Conservation (phyloP, 2,329 filamentous ascomycete genomes). For the Colletotrichum sp. region DNA sequence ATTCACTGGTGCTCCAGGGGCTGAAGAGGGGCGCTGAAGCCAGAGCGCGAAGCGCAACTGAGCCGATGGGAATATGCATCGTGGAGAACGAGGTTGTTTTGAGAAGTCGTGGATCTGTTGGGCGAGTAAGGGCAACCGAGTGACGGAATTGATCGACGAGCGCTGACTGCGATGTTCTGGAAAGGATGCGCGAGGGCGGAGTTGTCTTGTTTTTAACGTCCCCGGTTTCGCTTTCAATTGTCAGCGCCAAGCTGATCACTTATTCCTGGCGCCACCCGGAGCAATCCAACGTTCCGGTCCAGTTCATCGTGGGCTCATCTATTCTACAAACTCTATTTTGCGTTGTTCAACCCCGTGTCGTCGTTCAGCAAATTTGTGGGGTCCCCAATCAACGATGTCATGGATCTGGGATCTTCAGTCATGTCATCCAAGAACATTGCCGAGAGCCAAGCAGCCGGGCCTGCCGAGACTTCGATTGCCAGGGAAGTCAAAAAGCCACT, state of each 20-base stretch:
- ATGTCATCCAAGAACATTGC: neutral
- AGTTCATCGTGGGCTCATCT: neutral
- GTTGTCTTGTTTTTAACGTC: neutral
- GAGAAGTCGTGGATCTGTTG: neutral
- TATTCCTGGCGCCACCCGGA: neutral
- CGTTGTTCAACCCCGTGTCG: neutral
- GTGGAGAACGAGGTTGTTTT: neutral
- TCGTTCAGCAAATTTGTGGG: neutral
- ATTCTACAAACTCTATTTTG: neutral
- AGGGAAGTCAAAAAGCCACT: neutral
- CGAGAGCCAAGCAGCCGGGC: neutral
- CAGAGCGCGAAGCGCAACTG: neutral
- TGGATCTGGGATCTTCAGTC: constrained; percentile 1
- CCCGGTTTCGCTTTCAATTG: neutral
- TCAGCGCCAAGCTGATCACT: neutral
- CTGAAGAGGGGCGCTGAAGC: constrained; percentile 37
- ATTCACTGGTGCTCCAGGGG: constrained; percentile 63
- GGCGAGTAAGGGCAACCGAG: neutral
- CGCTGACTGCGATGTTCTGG: neutral
- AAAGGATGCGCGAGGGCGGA: neutral
- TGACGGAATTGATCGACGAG: neutral
- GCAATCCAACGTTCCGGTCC: neutral
- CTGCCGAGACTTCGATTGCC: neutral
- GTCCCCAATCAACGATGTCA: constrained; percentile 1
- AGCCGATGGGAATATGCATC: constrained; percentile 7